Percentiles rank a stretch among this genome's conserved stretches.
Evolutionary conservation across 805 yeast genomes (phyloP).

Genomic region (Ogataea angusta): DNA sequence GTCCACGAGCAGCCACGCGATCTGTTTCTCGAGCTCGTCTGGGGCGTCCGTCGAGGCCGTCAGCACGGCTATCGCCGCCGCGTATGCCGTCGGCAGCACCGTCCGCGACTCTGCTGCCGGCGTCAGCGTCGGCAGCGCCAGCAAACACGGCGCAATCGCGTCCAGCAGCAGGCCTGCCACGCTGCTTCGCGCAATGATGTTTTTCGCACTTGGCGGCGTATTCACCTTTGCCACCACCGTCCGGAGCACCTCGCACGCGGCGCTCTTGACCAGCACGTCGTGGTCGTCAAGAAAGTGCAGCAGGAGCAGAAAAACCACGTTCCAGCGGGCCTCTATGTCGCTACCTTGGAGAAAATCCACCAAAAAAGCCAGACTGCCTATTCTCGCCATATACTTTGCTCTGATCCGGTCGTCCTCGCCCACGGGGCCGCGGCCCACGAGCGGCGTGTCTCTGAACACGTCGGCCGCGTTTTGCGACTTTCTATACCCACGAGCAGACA

Average conservation of each 20-base stretch:
- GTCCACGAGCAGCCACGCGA: constrained; percentile 25
- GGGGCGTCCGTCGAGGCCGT: constrained; percentile 5
- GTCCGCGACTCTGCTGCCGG: constrained; percentile 21
- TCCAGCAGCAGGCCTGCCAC: constrained; percentile 22
- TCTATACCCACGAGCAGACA: constrained; percentile 17
- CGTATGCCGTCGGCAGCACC: constrained; percentile 25
- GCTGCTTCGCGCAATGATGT: constrained; percentile 22
- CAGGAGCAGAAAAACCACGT: constrained; percentile 25
- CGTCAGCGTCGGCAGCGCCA: constrained; percentile 31
- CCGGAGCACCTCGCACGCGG: constrained; percentile 17
- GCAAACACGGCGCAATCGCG: constrained; percentile 26
- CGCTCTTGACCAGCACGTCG: constrained; percentile 24
- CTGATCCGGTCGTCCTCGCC: constrained; percentile 23
- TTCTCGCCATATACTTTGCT: constrained; percentile 9
- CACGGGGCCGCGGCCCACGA: constrained; percentile 15
- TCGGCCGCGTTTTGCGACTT: constrained; percentile 2
- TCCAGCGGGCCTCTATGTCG: constrained; percentile 25
- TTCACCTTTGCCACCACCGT: constrained; percentile 11
- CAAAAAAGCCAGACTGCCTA: constrained; percentile 14
- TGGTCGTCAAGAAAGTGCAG: constrained; percentile 30
- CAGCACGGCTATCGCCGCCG: constrained; percentile 17
- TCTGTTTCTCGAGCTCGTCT: constrained; percentile 11
- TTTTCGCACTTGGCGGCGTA: background rate
- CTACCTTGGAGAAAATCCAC: constrained; percentile 2
- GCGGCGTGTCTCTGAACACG: constrained; percentile 18